phyloP scores from a whole-genome alignment of 2,329 filamentous ascomycete species.

The Clarireedia homoeocarpa region DNA sequence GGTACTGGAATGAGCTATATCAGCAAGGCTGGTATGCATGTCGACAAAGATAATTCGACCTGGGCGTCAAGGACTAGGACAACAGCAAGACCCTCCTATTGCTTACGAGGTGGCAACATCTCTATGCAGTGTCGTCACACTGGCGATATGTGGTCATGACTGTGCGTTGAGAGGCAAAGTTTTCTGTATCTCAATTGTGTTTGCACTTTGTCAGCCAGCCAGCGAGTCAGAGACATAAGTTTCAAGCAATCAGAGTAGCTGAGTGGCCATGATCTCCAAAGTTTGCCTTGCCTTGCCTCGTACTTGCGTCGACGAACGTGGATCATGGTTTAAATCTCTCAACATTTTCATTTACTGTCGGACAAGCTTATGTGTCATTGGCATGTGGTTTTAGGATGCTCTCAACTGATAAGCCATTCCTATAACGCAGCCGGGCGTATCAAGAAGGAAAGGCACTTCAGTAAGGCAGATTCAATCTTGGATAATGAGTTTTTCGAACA shows the following conservation, averaged over 20 bases:
- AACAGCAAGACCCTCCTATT: background rate
- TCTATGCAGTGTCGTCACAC: slow-evolving; percentile 6
- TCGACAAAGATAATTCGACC: background rate
- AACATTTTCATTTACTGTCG: background rate
- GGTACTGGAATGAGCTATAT: background rate
- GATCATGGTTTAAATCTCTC: background rate
- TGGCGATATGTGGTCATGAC: slow-evolving; percentile 5
- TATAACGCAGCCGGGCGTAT: background rate
- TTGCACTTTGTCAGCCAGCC: slow-evolving; percentile 3
- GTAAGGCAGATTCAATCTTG: slow-evolving; percentile 1
- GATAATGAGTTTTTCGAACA: background rate
- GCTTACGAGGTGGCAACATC: slow-evolving; percentile 1
- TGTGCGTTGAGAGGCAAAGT: slow-evolving; percentile 1
- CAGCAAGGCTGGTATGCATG: slow-evolving; percentile 3
- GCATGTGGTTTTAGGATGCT: background rate
- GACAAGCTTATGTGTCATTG: slow-evolving; percentile 8
- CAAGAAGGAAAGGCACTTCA: slow-evolving; percentile 5
- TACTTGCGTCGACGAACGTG: background rate
- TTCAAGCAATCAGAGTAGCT: background rate
- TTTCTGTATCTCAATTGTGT: slow-evolving; percentile 1
- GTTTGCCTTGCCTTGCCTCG: slow-evolving; percentile 4
- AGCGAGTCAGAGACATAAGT: slow-evolving; percentile 1
- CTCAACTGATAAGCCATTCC: background rate
- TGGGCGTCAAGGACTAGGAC: background rate
- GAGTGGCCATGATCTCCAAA: slow-evolving; percentile 1